These are phyloP conservation scores for Ceratobasidium sp. DNA, from an alignment of 1,284 basidiomycete species.

Conservation along the genomic window DNA sequence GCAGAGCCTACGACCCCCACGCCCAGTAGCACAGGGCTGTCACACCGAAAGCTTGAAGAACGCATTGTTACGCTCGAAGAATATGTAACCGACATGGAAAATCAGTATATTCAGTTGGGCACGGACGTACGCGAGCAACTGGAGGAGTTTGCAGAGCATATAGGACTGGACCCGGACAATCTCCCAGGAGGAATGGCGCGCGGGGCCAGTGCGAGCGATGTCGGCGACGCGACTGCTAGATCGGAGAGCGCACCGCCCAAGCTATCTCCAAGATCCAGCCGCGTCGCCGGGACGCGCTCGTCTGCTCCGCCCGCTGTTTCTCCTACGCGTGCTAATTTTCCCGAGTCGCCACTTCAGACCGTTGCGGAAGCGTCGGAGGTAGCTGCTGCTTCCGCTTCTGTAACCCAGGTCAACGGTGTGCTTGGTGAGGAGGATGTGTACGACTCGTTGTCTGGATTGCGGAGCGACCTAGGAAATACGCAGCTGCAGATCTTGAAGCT, in stretches of 20 bases:
- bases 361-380: background rate
- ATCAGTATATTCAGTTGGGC: constrained; percentile 1
- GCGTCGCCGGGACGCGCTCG: constrained; percentile 5
- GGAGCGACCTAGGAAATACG: background rate
- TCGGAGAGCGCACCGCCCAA: constrained; percentile 26
- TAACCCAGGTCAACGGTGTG: background rate
- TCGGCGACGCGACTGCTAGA: background rate
- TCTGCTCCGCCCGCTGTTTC: constrained; percentile 30
- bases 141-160: background rate
- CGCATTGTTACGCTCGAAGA: constrained; percentile 2
- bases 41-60: constrained; percentile 3
- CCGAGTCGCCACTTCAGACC: background rate
- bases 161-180: background rate
- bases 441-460: background rate
- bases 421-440: background rate
- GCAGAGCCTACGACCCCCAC: background rate
- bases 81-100: background rate
- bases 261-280: background rate
- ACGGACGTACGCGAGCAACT: constrained; percentile 1
- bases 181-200: background rate
- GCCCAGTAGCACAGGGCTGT: background rate
- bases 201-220: constrained; percentile 2
- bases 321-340: background rate
- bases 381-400: background rate
- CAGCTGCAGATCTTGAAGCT: constrained; percentile 9